Base-by-base conservation (phyloP, 352 stramenopile species). In the Phytophthora chlamydospora region DNA sequence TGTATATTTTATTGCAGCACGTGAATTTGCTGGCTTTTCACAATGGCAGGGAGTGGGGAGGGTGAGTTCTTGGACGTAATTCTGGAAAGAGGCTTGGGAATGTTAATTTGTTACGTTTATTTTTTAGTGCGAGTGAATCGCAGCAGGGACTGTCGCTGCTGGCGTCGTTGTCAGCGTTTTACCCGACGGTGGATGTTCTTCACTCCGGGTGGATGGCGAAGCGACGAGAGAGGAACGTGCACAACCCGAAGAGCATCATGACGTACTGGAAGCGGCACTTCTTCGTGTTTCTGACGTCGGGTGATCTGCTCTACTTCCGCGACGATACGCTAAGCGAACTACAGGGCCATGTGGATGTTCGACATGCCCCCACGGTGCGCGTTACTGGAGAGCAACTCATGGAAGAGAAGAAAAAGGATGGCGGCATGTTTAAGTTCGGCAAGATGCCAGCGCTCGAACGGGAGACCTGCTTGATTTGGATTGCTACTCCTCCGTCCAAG, bases 241-340 rank as follows among this genome's bases (percentile, higher is more conserved):
- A 91, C 57, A 81, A 75, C 21, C 64, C 83, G 1, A 89, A 83
- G 67, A 89, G 79, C 33, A 91, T 93, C 44, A 93, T 93, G 56
- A 89, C 85, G 44, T 91, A 89, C 63, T 93, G 85, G 85, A 93
- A 93, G 57, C 77, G 83, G 7, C 85, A 91, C 52, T 93, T 80
- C 46, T 93, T 93, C 46, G 73, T 91, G 29, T 93, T 88, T 33
- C 46, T 93, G 14, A 83, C 75, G 35, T 86, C 80, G 0, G 85
- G 85, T 0, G 85, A 93, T 42, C 62, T 93, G 35, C 59, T 93
- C 1, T 93, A 93, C 52, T 93, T 93, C 27, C 79, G 78, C 29
- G 85, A 93, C 46, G 85, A 91, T 39, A 85, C 77, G 4, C 59
- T 92, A 29, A 78, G 71, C 17, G 83, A 90, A 48, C 65, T 90